Percentiles rank a stretch among this genome's conserved stretches.
These are phyloP conservation scores for Paecilomyces niveus DNA, from an alignment of 2,329 filamentous ascomycete species.

Conservation along the genomic window DNA sequence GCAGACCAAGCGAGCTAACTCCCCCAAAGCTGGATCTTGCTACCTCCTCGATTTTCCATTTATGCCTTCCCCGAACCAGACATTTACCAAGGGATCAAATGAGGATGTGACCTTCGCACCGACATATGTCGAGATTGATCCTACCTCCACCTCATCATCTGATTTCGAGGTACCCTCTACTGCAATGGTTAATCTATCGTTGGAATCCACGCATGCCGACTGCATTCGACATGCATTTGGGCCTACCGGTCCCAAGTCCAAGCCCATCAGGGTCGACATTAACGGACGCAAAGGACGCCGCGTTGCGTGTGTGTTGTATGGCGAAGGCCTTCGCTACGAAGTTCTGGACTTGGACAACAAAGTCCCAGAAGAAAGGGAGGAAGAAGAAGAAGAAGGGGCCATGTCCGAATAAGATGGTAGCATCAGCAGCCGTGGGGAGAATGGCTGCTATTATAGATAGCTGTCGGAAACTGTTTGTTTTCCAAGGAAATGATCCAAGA, in stretches of 20 bases:
- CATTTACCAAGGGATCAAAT: slow-evolving; percentile 2
- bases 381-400: slow-evolving; percentile 13
- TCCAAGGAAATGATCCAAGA: no score
- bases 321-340: slow-evolving; percentile 47
- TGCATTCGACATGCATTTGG: slow-evolving; percentile 43
- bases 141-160: slow-evolving; percentile 2
- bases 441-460: neutral
- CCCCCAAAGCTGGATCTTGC: slow-evolving; percentile 15
- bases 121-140: slow-evolving; percentile 13
- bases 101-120: slow-evolving; percentile 8
- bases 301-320: slow-evolving; percentile 49
- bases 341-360: slow-evolving; percentile 49
- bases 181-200: slow-evolving; percentile 14
- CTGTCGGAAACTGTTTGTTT: no score
- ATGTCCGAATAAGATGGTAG: neutral
- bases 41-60: slow-evolving; percentile 30
- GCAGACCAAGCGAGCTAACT: neutral
- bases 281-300: slow-evolving; percentile 50
- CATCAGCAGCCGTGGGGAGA: neutral
- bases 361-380: slow-evolving; percentile 20
- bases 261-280: slow-evolving; percentile 44
- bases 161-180: slow-evolving; percentile 8
- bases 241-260: slow-evolving; percentile 34
- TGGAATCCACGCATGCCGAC: slow-evolving; percentile 9
- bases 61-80: slow-evolving; percentile 9